Evolutionary conservation across 495 filamentous ascomycete genomes (phyloP), one percentile per base, ranked within the genome.

Genomic region (Corynascus novoguineensis): DNA sequence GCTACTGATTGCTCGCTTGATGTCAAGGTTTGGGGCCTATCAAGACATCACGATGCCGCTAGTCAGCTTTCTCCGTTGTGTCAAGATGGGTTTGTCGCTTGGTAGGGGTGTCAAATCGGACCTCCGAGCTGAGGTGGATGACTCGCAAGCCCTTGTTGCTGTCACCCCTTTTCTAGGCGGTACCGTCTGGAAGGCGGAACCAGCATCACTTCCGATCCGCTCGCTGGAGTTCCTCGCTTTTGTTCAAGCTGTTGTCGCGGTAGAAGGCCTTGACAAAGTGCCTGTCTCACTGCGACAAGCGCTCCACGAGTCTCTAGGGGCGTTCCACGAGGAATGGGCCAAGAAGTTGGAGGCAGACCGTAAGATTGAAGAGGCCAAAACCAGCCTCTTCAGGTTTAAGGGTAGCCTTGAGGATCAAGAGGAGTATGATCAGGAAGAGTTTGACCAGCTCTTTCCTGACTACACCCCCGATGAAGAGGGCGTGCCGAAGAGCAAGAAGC

Each of bases 11-110:
- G 67, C 68, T 21, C 80, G 92, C 37, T 75, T 98, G 25, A 78
- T 74, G 2, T 71, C 78, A 2, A 75, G 83, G 21, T 92, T 88
- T 66, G 78, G 82, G 40, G 83, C 81, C 31, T 97, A 96, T 61
- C 86, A 88, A 53, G 93, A 99, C 68, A 77, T 97, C 47, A 86
- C 86, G 0, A 77, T 78, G 46, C 92, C 92, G 3, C 74, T 90
- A 38, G 77, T 92, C 56, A 88, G 86, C 44, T 90, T 97, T 61
- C 78, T 97, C 9, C 83, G 87, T 52, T 86, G 89, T 53, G 75
- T 99, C 11, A 86, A 87, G 59, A 67, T 92, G 54, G 90, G 91
- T 12, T 65, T 95, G 29, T 86, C 80, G 15, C 69, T 96, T 28
- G 65, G 65, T 4, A 75, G 77, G 35, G 76, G 62, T 28, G 64